Evolutionary conservation across 2,329 filamentous ascomycete genomes (phyloP).

Genomic region (Colletotrichum abscissum): DNA sequence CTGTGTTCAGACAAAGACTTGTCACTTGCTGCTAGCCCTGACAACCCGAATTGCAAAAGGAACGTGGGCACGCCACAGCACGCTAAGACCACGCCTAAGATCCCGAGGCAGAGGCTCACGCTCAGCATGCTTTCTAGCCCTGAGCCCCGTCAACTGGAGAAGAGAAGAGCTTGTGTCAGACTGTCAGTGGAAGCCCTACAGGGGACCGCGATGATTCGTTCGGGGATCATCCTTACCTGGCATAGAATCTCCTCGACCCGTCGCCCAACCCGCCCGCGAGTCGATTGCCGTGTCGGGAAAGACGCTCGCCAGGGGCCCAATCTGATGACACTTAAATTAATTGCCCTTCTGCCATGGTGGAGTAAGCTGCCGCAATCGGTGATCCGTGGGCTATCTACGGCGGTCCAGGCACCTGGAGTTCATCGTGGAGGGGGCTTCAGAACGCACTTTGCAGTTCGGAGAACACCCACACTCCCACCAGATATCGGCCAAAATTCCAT

Average conservation of each 20-base stretch:
- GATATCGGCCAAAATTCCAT: background rate
- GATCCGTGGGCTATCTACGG: background rate
- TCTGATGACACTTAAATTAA: background rate
- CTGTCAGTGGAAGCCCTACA: background rate
- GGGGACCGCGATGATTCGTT: background rate
- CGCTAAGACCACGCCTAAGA: background rate
- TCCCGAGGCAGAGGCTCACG: background rate
- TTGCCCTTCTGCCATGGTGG: background rate
- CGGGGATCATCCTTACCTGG: constrained; percentile 22
- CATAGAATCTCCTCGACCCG: background rate
- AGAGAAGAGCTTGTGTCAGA: background rate
- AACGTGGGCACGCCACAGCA: background rate
- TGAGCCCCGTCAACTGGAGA: background rate
- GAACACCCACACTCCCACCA: background rate
- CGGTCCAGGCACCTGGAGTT: background rate
- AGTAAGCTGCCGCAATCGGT: background rate
- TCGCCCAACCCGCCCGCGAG: constrained; percentile 2
- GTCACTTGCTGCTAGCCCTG: background rate
- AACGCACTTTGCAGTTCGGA: background rate
- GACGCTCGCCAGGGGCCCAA: constrained; percentile 17
- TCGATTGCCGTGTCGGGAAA: constrained; percentile 26
- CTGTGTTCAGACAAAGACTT: background rate
- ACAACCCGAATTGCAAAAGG: background rate
- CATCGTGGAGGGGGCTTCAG: background rate
- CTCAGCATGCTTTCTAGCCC: background rate